These are phyloP conservation scores for Lentinula boryana DNA, from an alignment of 768 basidiomycete species.

Conservation along the genomic window DNA sequence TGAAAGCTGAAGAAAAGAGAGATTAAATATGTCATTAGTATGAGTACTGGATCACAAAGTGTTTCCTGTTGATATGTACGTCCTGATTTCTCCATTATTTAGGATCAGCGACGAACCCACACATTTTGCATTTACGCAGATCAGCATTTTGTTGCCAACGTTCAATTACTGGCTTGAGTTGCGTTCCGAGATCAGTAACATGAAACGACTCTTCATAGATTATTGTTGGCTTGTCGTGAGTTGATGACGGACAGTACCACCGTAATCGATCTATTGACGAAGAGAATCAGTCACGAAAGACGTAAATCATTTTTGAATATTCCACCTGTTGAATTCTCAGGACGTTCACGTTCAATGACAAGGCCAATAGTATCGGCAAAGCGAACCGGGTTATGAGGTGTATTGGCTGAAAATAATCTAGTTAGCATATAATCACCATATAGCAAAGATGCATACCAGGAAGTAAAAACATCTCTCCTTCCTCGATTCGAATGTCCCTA, in stretches of 20 bases:
- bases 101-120: slow-evolving; percentile 49
- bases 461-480: slow-evolving; percentile 95
- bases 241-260: slow-evolving; percentile 79
- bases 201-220: slow-evolving; percentile 85
- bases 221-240: slow-evolving; percentile 61
- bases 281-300: not conserved
- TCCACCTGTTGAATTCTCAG: slow-evolving; percentile 64
- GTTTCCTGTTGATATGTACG: too few relatives aligned
- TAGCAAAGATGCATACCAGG: slow-evolving; percentile 52
- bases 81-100: slow-evolving; percentile 29
- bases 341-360: slow-evolving; percentile 84
- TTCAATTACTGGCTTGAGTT: slow-evolving; percentile 88
- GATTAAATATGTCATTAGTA: too few relatives aligned
- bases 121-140: slow-evolving; percentile 47
- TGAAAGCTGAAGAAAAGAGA: too few relatives aligned
- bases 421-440: not conserved
- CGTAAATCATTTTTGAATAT: not conserved
- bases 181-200: slow-evolving; percentile 85
- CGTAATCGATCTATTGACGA: slow-evolving; percentile 69
- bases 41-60: too few relatives aligned
- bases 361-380: slow-evolving; percentile 88
- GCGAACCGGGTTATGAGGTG: slow-evolving; percentile 93
- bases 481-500: slow-evolving; percentile 82
- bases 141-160: slow-evolving; percentile 63
- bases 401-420: slow-evolving; percentile 59